These are phyloP conservation scores for Capsicum baccatum DNA, from an alignment of 257 asterid genomes.

Conservation along the genomic window DNA sequence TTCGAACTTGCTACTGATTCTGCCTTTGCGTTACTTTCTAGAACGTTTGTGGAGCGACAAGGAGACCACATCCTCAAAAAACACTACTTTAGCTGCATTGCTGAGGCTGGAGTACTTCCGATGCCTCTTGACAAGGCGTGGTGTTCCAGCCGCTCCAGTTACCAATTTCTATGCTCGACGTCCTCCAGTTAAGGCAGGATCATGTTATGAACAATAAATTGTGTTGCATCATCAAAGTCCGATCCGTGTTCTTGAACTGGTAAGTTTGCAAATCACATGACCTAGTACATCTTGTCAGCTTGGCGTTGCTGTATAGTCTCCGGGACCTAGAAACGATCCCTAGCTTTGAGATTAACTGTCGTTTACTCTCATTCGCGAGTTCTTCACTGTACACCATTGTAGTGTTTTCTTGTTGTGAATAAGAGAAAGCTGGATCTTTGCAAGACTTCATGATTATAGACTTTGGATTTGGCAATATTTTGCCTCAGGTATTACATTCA, in stretches of 20 bases:
- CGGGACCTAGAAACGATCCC: background rate
- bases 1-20: background rate
- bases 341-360: background rate
- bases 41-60: slow-evolving; percentile 81
- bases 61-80: slow-evolving; percentile 48
- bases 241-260: background rate
- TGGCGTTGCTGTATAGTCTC: background rate
- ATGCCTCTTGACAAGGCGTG: slow-evolving; percentile 81
- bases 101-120: slow-evolving; percentile 79
- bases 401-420: background rate
- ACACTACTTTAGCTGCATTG: slow-evolving; percentile 40
- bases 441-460: background rate
- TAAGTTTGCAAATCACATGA: slow-evolving; percentile 9
- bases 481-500: background rate
- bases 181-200: slow-evolving; percentile 74
- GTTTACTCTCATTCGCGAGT: background rate
- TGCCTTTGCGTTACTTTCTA: slow-evolving; percentile 33
- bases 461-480: background rate
- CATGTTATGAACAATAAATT: slow-evolving; percentile 75
- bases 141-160: slow-evolving; percentile 87
- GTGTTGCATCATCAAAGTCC: background rate
- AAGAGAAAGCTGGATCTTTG: slow-evolving; percentile 13
- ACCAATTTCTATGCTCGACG: slow-evolving; percentile 61
- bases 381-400: background rate
- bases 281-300: slow-evolving; percentile 6